Evolutionary conservation across 495 filamentous ascomycete species (phyloP), one percentile per base, ranked within the genome.

Genomic region (Aspergillus asperescens): DNA sequence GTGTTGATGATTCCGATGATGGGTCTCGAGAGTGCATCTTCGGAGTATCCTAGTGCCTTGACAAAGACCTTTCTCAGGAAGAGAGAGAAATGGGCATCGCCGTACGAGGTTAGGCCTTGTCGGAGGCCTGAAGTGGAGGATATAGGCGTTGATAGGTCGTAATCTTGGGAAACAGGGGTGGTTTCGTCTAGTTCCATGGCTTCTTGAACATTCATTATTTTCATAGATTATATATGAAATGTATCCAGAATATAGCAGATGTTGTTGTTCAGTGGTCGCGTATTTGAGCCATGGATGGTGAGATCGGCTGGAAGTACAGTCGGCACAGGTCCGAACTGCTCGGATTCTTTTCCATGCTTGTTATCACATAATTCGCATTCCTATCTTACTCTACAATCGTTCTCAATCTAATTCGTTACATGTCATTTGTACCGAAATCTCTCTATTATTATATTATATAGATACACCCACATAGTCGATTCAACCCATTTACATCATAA

Each of bases 51-150:
- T 0, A 85, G 67, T 1, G 82, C 81, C 59, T 87, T 87, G 67
- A 87, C 85, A 61, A 86, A 87, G 22, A 80, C 82, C 59, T 86
- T 86, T 15, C 83, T 75, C 18, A 87, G 75, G 53, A 87, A 87
- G 1, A 86, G 75, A 4, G 81, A 83, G 67, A 87, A 87, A 61
- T 85, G 82, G 0, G 81, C 71, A 53, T 87, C 83, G 22, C 83
- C 83, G 62, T 87, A 87, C n/a, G 80, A 78, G 0, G 82, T 77
- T 7, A 86, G 71, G 18, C 78, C 79, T 50, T 80, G 79, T 15
- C 81, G 74, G 22, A 86, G 69, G 4, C 82, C 83, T 10, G 67
- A 64, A 5, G 62, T 68, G 22, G 78, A 62, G 34, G 69, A 60
- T 34, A 83, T 69, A 8, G 78, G 73, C 0, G 54, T 68, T 7